phyloP scores from a whole-genome alignment of 2,329 filamentous ascomycete genomes.

The Seiridium cupressi region DNA sequence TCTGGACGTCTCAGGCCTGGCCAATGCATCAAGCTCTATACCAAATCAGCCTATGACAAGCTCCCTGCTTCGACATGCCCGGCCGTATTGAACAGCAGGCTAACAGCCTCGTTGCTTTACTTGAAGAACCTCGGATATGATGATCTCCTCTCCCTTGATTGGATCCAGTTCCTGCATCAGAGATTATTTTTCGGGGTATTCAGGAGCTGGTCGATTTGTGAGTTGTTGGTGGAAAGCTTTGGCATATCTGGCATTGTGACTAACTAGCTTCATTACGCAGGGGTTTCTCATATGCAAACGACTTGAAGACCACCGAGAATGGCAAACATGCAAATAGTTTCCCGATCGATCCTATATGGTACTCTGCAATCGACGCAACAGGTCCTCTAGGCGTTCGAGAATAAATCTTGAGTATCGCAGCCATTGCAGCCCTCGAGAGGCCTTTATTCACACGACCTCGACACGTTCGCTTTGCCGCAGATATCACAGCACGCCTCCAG shows the following conservation, averaged over 20 bases:
- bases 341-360: background rate
- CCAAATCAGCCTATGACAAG: background rate
- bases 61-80: background rate
- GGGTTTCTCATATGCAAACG: background rate
- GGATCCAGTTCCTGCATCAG: background rate
- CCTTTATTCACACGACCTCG: too few species aligned
- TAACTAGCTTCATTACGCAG: background rate
- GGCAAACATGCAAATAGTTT: background rate
- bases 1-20: constrained; percentile 47
- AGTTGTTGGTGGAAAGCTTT: background rate
- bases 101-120: background rate
- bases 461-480: too few species aligned
- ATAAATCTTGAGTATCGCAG: too few species aligned
- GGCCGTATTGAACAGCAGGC: background rate
- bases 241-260: background rate
- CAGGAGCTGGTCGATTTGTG: background rate
- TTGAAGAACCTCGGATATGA: background rate
- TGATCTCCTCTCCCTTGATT: background rate
- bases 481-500: too few species aligned
- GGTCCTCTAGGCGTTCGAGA: too few species aligned
- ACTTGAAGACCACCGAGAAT: background rate
- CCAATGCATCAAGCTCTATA: constrained; percentile 47
- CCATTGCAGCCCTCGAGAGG: too few species aligned
- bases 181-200: background rate
- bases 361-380: background rate